phyloP scores from a whole-genome alignment of 495 filamentous ascomycete species.

The Halenospora varia region DNA sequence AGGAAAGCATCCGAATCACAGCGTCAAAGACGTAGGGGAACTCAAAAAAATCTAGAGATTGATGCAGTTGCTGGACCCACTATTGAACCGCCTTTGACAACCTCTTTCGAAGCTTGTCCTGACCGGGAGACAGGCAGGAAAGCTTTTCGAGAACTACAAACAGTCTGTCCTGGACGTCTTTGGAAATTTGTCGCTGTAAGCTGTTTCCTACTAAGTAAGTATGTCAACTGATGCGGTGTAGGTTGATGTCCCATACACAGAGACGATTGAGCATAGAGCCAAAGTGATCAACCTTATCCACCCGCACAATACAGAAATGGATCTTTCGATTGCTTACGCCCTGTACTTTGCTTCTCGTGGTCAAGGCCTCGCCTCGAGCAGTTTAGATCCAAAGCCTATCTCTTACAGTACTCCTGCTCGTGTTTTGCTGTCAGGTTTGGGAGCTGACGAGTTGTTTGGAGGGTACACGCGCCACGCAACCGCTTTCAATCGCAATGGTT shows the following conservation, averaged over 20 bases:
- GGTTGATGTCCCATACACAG: slow-evolving; percentile 80
- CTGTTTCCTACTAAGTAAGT: no score
- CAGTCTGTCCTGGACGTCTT: slow-evolving; percentile 62
- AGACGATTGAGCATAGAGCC: slow-evolving; percentile 65
- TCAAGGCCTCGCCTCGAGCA: slow-evolving; percentile 44
- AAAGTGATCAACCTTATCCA: slow-evolving; percentile 72
- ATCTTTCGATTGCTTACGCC: slow-evolving; percentile 89
- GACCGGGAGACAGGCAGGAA: slow-evolving; percentile 82
- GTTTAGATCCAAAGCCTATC: neutral
- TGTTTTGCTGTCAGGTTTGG: slow-evolving; percentile 86
- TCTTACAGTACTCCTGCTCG: slow-evolving; percentile 68
- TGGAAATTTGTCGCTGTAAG: slow-evolving; percentile 75
- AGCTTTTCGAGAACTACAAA: slow-evolving; percentile 67
- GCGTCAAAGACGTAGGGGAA: slow-evolving; percentile 8
- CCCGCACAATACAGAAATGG: slow-evolving; percentile 98
- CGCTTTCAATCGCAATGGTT: slow-evolving; percentile 65
- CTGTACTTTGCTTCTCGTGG: slow-evolving; percentile 92
- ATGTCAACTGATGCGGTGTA: slow-evolving; percentile 21
- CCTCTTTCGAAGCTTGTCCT: slow-evolving; percentile 75
- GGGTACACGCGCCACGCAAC: slow-evolving; percentile 84
- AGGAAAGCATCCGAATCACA: slow-evolving; percentile 18
- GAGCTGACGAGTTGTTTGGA: slow-evolving; percentile 93
- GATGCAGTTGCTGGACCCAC: neutral
- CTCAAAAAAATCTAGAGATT: neutral
- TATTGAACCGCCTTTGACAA: neutral